These are phyloP conservation scores for Cladosporium cucumerinum DNA, from an alignment of 2,329 filamentous ascomycete genomes.

Conservation along the genomic window DNA sequence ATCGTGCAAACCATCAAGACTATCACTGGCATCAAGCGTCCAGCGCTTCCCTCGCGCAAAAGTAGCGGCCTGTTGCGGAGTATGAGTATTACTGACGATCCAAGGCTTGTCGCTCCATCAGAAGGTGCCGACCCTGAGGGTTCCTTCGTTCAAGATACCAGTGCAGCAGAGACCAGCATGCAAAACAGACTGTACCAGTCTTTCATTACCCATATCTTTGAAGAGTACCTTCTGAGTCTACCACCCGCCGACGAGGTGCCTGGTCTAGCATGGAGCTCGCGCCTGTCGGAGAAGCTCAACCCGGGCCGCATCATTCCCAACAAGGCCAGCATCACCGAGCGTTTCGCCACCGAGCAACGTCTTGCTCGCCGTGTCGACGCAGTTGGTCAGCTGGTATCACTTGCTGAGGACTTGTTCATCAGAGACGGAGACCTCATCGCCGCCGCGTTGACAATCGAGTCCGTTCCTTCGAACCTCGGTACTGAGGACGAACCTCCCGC, in stretches of 20 bases:
- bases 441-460: constrained; percentile 40
- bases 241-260: constrained; percentile 44
- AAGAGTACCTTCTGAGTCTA: constrained; percentile 64
- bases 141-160: constrained; percentile 41
- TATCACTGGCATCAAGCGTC: constrained; percentile 64
- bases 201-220: constrained; percentile 74
- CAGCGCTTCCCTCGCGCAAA: constrained; percentile 59
- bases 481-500: constrained; percentile 56
- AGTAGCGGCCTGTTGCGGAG: constrained; percentile 41
- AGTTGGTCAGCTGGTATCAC: constrained; percentile 68
- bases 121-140: constrained; percentile 57
- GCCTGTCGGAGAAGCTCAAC: constrained; percentile 66
- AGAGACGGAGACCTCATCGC: constrained; percentile 47
- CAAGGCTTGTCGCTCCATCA: not conserved
- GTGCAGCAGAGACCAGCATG: constrained; percentile 56
- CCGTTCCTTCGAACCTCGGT: constrained; percentile 38
- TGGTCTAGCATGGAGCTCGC: constrained; percentile 49
- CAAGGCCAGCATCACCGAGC: constrained; percentile 59
- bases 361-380: constrained; percentile 62
- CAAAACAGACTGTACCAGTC: constrained; percentile 66
- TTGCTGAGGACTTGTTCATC: constrained; percentile 58
- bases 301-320: constrained; percentile 63
- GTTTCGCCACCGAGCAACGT: constrained; percentile 61
- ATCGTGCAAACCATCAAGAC: constrained; percentile 69
- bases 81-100: constrained; percentile 1